Conservation (phyloP, 2,329 filamentous ascomycete genomes). For the Tothia fuscella region DNA sequence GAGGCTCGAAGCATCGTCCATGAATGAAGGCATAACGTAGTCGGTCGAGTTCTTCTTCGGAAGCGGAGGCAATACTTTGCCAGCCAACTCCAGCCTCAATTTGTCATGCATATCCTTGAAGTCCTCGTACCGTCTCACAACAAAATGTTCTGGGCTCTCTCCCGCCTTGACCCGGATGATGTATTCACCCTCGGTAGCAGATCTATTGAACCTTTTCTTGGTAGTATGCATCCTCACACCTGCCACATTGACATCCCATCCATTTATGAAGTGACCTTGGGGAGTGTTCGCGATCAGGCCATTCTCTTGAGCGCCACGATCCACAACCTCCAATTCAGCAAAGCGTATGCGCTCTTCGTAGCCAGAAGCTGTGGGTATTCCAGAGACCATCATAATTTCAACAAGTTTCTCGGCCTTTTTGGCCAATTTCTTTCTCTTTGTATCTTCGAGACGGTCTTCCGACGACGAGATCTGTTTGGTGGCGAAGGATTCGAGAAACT, state of each 20-base stretch:
- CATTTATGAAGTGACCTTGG: conserved; percentile 84
- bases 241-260: conserved; percentile 94
- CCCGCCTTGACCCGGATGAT: conserved; percentile 73
- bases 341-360: conserved; percentile 97
- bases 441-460: conserved; percentile 90
- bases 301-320: conserved; percentile 82
- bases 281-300: conserved; percentile 78
- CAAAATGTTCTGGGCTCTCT: conserved; percentile 62
- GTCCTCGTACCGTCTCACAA: conserved; percentile 79
- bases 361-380: conserved; percentile 85
- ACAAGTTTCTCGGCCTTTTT: conserved; percentile 90
- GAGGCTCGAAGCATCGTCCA: conserved; percentile 56
- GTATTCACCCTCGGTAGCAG: conserved; percentile 53
- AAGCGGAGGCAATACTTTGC: conserved; percentile 74
- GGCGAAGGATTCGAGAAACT: conserved; percentile 96
- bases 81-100: conserved; percentile 74
- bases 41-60: conserved; percentile 86
- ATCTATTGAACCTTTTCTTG: conserved; percentile 5
- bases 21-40: conserved; percentile 48
- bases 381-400: conserved; percentile 99
- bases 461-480: conserved; percentile 95
- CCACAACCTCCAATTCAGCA: conserved; percentile 92
- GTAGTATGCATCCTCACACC: conserved; percentile 48
- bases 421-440: conserved; percentile 84
- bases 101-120: conserved; percentile 70